These are phyloP conservation scores for Aspergillus sp. DNA, from an alignment of 2,329 filamentous ascomycete species.

Conservation along the genomic window DNA sequence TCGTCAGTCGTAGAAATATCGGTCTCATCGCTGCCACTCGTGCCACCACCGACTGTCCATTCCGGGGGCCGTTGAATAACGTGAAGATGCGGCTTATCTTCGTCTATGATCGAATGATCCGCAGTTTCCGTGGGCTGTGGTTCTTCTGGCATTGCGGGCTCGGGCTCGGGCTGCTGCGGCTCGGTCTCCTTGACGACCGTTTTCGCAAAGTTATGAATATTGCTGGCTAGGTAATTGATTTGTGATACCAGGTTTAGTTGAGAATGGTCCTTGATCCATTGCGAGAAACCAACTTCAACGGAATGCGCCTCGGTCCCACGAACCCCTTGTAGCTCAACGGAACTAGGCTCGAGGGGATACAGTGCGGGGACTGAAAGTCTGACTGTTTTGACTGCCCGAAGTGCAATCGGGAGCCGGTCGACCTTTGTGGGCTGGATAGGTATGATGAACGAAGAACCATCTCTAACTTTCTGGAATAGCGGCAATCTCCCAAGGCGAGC, in stretches of 20 bases:
- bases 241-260: conserved; percentile 69
- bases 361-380: conserved; percentile 68
- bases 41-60: conserved; percentile 54
- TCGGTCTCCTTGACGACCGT: conserved; percentile 41
- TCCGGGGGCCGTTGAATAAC: conserved; percentile 75
- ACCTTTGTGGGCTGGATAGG: conserved; percentile 67
- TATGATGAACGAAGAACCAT: conserved; percentile 69
- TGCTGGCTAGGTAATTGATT: conserved; percentile 71
- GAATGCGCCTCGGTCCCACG: conserved; percentile 60
- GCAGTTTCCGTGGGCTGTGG: conserved; percentile 17
- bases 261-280: conserved; percentile 56
- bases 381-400: conserved; percentile 63
- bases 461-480: conserved; percentile 66
- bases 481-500: conserved; percentile 69
- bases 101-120: conserved; percentile 16
- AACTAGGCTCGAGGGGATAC: conserved; percentile 70
- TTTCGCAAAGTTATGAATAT: conserved; percentile 66
- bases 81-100: conserved; percentile 65
- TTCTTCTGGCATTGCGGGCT: conserved; percentile 11
- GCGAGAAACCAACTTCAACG: conserved; percentile 65
- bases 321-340: conserved; percentile 65
- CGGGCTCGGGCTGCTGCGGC: neutral
- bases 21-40: conserved; percentile 38
- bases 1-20: conserved; percentile 49
- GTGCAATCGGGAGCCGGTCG: conserved; percentile 58